These are phyloP conservation scores for Lagenidium giganteum DNA, from an alignment of 352 stramenopile species.

Conservation along the genomic window DNA sequence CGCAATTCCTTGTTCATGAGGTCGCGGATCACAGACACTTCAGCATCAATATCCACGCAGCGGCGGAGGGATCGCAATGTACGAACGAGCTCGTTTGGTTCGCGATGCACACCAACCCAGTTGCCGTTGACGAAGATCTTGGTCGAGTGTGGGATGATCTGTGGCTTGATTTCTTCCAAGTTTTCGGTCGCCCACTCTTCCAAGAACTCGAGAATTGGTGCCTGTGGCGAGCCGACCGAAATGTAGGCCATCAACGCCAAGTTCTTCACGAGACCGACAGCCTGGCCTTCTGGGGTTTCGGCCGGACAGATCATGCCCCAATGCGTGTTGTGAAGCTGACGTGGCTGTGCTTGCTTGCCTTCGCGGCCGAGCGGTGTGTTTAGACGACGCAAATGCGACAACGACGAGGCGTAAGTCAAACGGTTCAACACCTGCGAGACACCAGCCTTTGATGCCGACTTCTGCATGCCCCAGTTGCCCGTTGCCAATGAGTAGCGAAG, in stretches of 20 bases:
- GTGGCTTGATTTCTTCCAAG: conserved; percentile 95
- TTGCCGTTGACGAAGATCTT: conserved; percentile 99
- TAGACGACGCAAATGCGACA: conserved; percentile 98
- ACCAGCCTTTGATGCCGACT: conserved; percentile 93
- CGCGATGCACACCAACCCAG: conserved; percentile 98
- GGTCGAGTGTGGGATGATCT: conserved; percentile 96
- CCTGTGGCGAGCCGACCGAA: conserved; percentile 89
- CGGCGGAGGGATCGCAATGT: conserved; percentile 93
- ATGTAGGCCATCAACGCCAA: conserved; percentile 99
- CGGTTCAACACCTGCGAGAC: conserved; percentile 99
- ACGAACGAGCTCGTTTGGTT: conserved; percentile 95
- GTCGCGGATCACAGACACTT: conserved; percentile 98
- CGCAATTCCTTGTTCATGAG: conserved; percentile 98
- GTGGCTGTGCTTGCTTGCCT: conserved; percentile 98
- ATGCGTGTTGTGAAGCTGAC: conserved; percentile 99
- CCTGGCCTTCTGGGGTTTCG: conserved; percentile 95
- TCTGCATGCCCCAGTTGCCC: conserved; percentile 98
- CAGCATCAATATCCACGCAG: conserved; percentile 97
- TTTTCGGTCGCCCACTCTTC: conserved; percentile 99
- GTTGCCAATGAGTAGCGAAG: conserved; percentile 99
- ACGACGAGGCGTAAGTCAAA: conserved; percentile 97
- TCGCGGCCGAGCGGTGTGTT: conserved; percentile 99
- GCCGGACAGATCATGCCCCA: conserved; percentile 99
- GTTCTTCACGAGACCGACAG: conserved; percentile 97
- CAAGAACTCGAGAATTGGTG: conserved; percentile 97